Evolutionary conservation across 2,329 filamentous ascomycete species (phyloP).

Genomic region (Paecilomyces formosus): DNA sequence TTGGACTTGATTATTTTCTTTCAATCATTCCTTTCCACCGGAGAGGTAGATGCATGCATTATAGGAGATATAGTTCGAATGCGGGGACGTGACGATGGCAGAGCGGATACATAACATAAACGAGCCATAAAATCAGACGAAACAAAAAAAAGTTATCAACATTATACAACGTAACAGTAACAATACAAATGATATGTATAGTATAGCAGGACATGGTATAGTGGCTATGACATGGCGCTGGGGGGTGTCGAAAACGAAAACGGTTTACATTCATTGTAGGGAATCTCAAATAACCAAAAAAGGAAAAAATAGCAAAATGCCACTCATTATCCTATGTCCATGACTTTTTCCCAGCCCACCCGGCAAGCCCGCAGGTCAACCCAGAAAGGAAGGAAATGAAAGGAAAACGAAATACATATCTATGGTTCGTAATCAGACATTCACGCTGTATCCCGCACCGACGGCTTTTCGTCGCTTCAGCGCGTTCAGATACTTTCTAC

Average conservation of each 20-base stretch:
- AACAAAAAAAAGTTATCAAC: neutral
- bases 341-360: neutral
- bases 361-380: neutral
- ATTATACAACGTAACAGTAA: neutral
- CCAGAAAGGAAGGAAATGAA: neutral
- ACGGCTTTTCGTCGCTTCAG: slow-evolving; percentile 24
- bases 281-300: neutral
- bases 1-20: too few relatives aligned
- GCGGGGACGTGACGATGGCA: too few relatives aligned
- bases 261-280: neutral
- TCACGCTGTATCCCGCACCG: slow-evolving; percentile 33
- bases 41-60: too few relatives aligned
- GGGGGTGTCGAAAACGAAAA: neutral
- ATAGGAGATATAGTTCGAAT: too few relatives aligned
- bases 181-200: neutral
- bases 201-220: neutral
- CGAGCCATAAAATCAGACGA: neutral
- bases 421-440: slow-evolving; percentile 22
- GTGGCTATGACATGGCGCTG: neutral
- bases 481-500: slow-evolving; percentile 59
- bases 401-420: neutral
- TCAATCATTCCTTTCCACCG: too few relatives aligned
- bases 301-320: neutral
- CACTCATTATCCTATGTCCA: neutral
- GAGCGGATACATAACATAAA: too few relatives aligned